A percentile compares a stretch with the other conserved stretches of the same genome.
These are phyloP conservation scores for Cucurbitaria berberidis DNA, from an alignment of 2,329 filamentous ascomycete species.

Conservation along the genomic window DNA sequence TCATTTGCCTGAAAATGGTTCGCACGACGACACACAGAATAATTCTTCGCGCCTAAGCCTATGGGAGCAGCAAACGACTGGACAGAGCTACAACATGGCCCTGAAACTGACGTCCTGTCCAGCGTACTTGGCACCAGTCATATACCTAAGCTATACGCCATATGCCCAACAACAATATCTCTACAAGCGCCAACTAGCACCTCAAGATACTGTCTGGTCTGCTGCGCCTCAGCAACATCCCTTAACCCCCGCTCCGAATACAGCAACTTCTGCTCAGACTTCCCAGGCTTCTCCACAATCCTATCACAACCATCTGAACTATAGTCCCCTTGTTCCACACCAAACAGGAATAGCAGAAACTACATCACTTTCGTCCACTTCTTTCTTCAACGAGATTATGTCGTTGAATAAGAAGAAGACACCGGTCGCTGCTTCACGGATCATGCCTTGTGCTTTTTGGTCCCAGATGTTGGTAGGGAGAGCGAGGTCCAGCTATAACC, in stretches of 20 bases:
- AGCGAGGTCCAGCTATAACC: no score
- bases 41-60: no score
- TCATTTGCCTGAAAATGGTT: constrained; percentile 17
- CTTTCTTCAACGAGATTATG: constrained; percentile 16
- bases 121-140: background rate
- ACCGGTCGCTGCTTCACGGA: constrained; percentile 11
- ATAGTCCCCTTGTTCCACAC: constrained; percentile 15
- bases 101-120: background rate
- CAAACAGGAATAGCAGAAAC: constrained; percentile 16
- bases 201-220: constrained; percentile 5
- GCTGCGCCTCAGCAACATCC: constrained; percentile 4
- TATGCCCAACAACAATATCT: constrained; percentile 17
- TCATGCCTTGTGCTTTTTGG: constrained; percentile 10
- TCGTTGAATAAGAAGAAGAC: constrained; percentile 18
- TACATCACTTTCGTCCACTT: constrained; percentile 13
- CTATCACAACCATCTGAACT: constrained; percentile 14
- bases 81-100: background rate
- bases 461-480: constrained; percentile 9
- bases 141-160: constrained; percentile 6
- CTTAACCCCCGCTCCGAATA: constrained; percentile 5
- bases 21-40: constrained; percentile 13
- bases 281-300: constrained; percentile 8
- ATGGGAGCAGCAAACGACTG: no score
- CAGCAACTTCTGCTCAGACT: constrained; percentile 8
- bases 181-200: constrained; percentile 10